Evolutionary conservation across 1,284 basidiomycete species (phyloP), one percentile per base, ranked within the genome.

Genomic region (Sanguinoderma infundibulare): DNA sequence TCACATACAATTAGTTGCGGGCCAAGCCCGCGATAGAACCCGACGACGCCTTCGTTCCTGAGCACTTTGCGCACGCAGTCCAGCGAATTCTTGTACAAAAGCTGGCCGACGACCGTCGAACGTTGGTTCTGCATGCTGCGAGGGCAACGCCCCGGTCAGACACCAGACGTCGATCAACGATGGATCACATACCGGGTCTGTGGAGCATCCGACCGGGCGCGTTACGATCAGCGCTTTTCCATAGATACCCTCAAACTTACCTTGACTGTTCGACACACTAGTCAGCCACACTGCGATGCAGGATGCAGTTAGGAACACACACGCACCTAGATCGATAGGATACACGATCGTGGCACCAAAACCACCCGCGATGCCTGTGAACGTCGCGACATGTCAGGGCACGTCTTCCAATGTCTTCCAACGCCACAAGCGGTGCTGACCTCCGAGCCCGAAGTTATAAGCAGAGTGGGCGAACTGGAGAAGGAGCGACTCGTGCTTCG

Each of bases 21-120:
- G 7, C 95, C 90, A 54, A 99, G 86, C 59, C 97, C 97, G 42
- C 96, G 91, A 78, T 99, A 99, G 79, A 99, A 99, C 8, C 96
- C 98, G 8, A 94, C 63, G 69, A 97, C 87, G 24, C 95, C 96
- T 79, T 99, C 97, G 75, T 98, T 98, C 60, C 88, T 86, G 75
- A 98, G 89, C 39, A 99, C 97, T 75, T 98, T 98, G 70, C 86
- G 84, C 40, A 96, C 91, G 75, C 97, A 99, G 75, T 99, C 97
- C 51, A 91, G 74, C 69, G 94, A 95, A 81, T 97, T 98, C 79
- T 94, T 92, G 81, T 98, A 98, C 55, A 98, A 77, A 71, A 98
- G 80, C 77, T 98, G 95, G 51, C 96, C 96, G 50, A 98, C 96
- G 40, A 98, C 94, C 24, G 91, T 95, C 65, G 90, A 94, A 22